Percentiles rank a stretch among this genome's conserved stretches.
Evolutionary conservation across 1,284 basidiomycete species (phyloP).

Genomic region (Laetiporus sulphureus): DNA sequence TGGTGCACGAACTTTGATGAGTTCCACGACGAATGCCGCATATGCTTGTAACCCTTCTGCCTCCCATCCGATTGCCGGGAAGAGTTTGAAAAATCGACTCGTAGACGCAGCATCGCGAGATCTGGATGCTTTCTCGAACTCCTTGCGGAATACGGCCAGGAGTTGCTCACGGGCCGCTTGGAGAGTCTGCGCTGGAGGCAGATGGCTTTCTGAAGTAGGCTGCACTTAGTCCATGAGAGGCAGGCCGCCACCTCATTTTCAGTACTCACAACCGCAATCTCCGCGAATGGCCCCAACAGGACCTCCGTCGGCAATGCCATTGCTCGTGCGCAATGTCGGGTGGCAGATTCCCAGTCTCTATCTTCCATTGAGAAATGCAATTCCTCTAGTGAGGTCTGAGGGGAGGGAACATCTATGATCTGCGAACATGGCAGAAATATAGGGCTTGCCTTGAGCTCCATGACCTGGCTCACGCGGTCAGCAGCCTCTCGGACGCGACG

Average conservation of each 20-base stretch:
- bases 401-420: conserved; percentile 1
- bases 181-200: conserved; percentile 82
- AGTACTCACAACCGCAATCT: conserved; percentile 75
- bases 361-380: conserved; percentile 75
- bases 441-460: conserved; percentile 94
- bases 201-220: conserved; percentile 86
- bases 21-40: conserved; percentile 86
- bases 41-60: conserved; percentile 93
- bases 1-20: conserved; percentile 76
- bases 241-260: neutral
- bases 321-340: conserved; percentile 84
- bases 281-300: conserved; percentile 81
- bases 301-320: conserved; percentile 80
- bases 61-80: conserved; percentile 89
- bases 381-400: conserved; percentile 66
- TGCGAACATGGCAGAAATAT: conserved; percentile 12
- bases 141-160: conserved; percentile 69
- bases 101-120: conserved; percentile 82
- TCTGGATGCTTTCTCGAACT: conserved; percentile 77
- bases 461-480: conserved; percentile 80
- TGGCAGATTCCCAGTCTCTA: conserved; percentile 94
- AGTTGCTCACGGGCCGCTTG: conserved; percentile 71
- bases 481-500: conserved; percentile 77
- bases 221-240: conserved; percentile 28
- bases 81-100: conserved; percentile 93